A percentile compares a stretch with the other conserved stretches of the same genome.
Conservation (phyloP, 305 asterid genomes). For the Fraxinus xanthoxyloides region DNA sequence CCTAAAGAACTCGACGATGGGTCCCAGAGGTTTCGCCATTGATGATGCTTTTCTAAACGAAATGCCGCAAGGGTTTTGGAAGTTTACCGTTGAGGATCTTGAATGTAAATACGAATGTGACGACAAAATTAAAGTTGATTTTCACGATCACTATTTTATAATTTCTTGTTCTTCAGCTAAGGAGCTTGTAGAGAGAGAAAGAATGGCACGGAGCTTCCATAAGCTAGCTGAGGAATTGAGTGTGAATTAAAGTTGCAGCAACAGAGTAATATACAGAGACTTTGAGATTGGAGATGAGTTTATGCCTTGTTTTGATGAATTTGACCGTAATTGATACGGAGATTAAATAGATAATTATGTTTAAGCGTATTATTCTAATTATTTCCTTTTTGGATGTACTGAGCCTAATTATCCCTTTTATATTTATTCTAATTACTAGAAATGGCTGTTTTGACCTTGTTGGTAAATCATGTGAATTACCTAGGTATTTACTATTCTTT, state of each 20-base stretch:
- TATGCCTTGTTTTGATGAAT: no score
- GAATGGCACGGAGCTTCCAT: neutral
- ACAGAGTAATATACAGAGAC: neutral
- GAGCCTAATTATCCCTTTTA: neutral
- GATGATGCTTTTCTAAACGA: conserved; percentile 11
- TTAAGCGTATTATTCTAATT: no score
- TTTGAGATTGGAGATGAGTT: no score
- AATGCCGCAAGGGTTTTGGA: no score
- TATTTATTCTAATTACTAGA: neutral
- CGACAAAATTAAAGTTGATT: no score
- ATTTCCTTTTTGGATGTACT: no score
- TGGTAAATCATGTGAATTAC: neutral
- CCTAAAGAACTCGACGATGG: conserved; percentile 86
- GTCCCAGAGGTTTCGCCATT: conserved; percentile 62
- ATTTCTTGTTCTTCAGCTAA: neutral
- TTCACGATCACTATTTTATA: neutral
- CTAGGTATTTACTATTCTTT: neutral
- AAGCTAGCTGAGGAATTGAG: neutral
- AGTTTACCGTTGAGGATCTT: no score
- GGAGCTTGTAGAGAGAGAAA: neutral
- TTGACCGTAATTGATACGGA: no score
- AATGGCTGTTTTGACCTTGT: neutral
- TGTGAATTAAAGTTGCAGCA: neutral
- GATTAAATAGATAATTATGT: no score
- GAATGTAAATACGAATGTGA: no score